Evolutionary conservation across 768 basidiomycete species (phyloP).

Genomic region (Agrocybe praecox): DNA sequence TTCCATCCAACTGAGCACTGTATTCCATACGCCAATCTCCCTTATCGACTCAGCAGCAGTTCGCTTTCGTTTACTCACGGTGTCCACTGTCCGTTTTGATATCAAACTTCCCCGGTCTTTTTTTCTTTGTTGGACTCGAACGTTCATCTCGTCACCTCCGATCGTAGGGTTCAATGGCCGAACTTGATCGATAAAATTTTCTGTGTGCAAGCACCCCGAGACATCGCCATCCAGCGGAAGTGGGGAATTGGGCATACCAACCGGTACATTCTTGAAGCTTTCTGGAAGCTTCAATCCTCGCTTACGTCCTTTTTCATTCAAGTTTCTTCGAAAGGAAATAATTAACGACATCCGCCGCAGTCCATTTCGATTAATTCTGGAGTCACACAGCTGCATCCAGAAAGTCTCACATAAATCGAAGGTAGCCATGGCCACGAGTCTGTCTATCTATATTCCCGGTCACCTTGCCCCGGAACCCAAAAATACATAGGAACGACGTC

Average conservation of each 20-base stretch:
- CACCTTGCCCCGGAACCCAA: not conserved
- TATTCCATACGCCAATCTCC: too few species aligned
- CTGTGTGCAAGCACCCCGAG: not conserved
- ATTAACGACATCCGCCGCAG: not conserved
- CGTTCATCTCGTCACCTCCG: not conserved
- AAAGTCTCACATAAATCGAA: not conserved
- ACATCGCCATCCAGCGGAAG: not conserved
- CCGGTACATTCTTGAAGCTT: not conserved
- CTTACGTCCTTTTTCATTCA: not conserved
- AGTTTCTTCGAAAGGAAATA: not conserved
- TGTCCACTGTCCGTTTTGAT: not conserved
- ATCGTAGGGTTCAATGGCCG: not conserved
- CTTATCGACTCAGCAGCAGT: too few species aligned
- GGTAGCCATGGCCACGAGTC: not conserved
- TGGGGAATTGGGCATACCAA: not conserved
- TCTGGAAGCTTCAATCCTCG: not conserved
- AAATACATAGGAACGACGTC: not conserved
- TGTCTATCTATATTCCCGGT: not conserved
- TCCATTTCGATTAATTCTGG: not conserved
- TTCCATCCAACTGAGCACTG: not conserved
- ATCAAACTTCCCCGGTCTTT: not conserved
- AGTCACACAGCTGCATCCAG: not conserved
- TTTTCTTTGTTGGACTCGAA: not conserved
- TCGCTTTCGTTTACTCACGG: not conserved
- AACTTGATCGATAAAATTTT: not conserved